Conservation (phyloP, 1,284 basidiomycete species). For the Austroboletus niveus region DNA sequence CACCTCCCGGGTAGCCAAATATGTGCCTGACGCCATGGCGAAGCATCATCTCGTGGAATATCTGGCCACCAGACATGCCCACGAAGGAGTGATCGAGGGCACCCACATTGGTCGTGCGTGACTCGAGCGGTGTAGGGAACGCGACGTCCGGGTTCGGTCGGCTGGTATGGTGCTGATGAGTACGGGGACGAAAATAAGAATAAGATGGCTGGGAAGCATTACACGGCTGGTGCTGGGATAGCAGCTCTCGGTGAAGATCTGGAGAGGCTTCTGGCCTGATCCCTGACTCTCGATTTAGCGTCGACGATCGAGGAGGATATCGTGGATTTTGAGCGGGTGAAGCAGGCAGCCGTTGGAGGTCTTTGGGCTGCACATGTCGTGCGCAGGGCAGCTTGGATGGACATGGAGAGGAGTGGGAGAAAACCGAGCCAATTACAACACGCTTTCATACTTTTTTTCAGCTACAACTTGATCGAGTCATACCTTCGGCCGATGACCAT, state of each 20-base stretch:
- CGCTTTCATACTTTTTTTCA: constrained; percentile 6
- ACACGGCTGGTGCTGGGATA: constrained; percentile 60
- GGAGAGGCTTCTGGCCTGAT: constrained; percentile 66
- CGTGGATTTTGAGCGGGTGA: constrained; percentile 56
- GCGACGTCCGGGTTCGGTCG: constrained; percentile 61
- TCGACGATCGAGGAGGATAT: constrained; percentile 56
- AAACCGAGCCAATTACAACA: not conserved
- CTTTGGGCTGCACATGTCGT: constrained; percentile 43
- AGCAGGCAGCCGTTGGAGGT: constrained; percentile 36
- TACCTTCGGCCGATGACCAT: constrained; percentile 20
- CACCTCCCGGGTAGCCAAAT: constrained; percentile 97
- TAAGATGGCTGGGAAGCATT: constrained; percentile 12
- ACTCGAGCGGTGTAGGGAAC: constrained; percentile 43
- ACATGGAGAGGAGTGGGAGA: constrained; percentile 20
- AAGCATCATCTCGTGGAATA: constrained; percentile 99
- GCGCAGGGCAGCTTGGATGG: constrained; percentile 40
- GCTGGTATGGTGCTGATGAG: constrained; percentile 36
- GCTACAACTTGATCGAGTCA: constrained; percentile 20
- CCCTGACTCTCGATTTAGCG: constrained; percentile 70
- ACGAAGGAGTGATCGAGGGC: constrained; percentile 78
- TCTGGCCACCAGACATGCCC: constrained; percentile 93
- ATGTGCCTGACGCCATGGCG: constrained; percentile 95
- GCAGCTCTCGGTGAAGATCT: constrained; percentile 59
- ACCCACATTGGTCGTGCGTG: constrained; percentile 43
- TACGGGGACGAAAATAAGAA: constrained; percentile 2